These are phyloP conservation scores for Wilcoxina mikolae DNA, from an alignment of 495 filamentous ascomycete species.

Conservation along the genomic window DNA sequence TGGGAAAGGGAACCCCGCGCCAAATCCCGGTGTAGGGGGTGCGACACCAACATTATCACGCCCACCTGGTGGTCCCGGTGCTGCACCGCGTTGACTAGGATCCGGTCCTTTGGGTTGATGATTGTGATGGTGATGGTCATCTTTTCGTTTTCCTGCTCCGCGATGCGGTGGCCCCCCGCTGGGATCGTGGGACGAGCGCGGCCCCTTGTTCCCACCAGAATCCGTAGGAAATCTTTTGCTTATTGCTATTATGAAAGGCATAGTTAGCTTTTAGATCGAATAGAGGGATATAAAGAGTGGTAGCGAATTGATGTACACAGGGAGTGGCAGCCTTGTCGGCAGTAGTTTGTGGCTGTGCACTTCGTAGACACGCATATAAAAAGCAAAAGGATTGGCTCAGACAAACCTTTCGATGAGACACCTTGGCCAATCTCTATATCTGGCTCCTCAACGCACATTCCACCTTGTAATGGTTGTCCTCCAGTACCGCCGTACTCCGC, in stretches of 20 bases:
- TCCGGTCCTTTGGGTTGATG: slow-evolving; percentile 18
- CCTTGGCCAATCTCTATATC: slow-evolving; percentile 97
- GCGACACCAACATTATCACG: slow-evolving; percentile 27
- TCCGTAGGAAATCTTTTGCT: slow-evolving; percentile 29
- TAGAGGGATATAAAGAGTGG: not conserved
- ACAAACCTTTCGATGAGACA: slow-evolving; percentile 64
- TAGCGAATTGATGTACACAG: not conserved
- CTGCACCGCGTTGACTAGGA: slow-evolving; percentile 18
- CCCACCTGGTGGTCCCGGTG: slow-evolving; percentile 5
- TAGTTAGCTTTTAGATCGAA: slow-evolving; percentile 9
- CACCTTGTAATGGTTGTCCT: slow-evolving; percentile 60
- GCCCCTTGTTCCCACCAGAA: slow-evolving; percentile 27
- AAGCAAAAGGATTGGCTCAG: not conserved
- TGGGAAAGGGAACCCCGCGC: slow-evolving; percentile 24
- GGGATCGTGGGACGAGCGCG: slow-evolving; percentile 25
- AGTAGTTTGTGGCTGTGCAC: not conserved
- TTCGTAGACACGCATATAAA: not conserved
- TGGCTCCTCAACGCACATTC: slow-evolving; percentile 87
- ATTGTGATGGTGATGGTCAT: slow-evolving; percentile 17
- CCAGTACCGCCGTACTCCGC: slow-evolving; percentile 89
- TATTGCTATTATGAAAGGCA: slow-evolving; percentile 17
- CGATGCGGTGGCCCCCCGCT: not conserved
- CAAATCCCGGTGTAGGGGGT: slow-evolving; percentile 27
- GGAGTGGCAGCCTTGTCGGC: not conserved
- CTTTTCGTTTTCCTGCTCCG: slow-evolving; percentile 10